Evolutionary conservation across 495 filamentous ascomycete genomes (phyloP).

Genomic region (Neurospora cerealis): DNA sequence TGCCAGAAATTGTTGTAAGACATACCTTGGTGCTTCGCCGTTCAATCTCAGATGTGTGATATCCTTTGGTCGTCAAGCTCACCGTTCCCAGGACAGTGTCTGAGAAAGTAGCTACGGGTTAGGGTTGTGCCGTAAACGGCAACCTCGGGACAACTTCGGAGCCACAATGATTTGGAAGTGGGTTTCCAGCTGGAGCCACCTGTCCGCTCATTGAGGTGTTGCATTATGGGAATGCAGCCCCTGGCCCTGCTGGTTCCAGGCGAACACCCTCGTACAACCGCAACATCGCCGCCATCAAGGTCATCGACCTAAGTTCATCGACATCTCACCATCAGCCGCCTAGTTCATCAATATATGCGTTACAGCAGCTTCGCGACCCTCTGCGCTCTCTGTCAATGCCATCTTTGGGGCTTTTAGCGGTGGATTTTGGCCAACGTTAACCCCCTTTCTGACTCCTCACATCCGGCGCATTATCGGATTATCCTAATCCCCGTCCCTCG

Average conservation of each 20-base stretch:
- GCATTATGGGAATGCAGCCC: background rate
- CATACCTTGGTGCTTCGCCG: background rate
- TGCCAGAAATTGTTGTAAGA: background rate
- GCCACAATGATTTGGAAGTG: background rate
- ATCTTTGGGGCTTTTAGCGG: constrained; percentile 7
- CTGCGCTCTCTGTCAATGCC: background rate
- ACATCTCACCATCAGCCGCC: background rate
- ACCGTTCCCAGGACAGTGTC: background rate
- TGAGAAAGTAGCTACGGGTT: background rate
- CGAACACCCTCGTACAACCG: constrained; percentile 7
- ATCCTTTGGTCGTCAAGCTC: background rate
- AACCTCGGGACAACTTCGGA: background rate
- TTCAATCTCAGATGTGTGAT: background rate
- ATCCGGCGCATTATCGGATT: constrained; percentile 11
- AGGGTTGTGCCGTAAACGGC: background rate
- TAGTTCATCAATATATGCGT: constrained; percentile 19
- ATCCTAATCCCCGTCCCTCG: constrained; percentile 5
- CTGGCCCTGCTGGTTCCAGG: background rate
- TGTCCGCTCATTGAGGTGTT: background rate
- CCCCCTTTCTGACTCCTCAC: constrained; percentile 1
- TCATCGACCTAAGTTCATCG: constrained; percentile 11
- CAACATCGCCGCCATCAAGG: constrained; percentile 2
- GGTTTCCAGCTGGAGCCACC: background rate
- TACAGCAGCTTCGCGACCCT: background rate
- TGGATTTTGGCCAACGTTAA: constrained; percentile 3